Evolutionary conservation across 352 stramenopile genomes (phyloP), one percentile per base, ranked within the genome.

Genomic region (Phytophthora multivora): DNA sequence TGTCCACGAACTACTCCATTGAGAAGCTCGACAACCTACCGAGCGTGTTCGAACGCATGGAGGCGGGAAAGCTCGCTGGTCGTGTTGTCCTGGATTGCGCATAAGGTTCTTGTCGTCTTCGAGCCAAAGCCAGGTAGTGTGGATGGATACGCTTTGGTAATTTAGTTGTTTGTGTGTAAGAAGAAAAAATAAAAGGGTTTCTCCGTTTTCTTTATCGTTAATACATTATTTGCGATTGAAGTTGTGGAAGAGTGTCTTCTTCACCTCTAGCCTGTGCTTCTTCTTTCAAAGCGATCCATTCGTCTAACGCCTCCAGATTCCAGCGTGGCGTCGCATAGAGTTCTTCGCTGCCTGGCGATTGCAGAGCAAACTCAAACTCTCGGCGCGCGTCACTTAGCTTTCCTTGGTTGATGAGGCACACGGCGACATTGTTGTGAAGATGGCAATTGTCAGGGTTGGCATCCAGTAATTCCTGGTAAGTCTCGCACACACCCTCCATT

Each of bases 61-160:
- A 60, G 0, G 62, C 51, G 5, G 63, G 68, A 21, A 77, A 78
- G 52, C 51, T 83, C 2, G 63, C 67, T 18, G 76, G 73, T 23
- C 76, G 76, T 30, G 66, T 85, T 53, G 76, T 86, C 25, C 38
- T 86, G 13, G 64, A 80, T 57, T 85, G 76, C 56, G 73, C 72
- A 45, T 85, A 79, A 71, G n/a, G 35, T 18, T 7, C 35, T 19
- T 8, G 13, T 40, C 35, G 19, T 18, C 12, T 16, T 39, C n/a
- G 12, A 40, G 13, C 35, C n/a, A 40, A 18, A 18, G 13, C n/a
- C 19, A 7, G 0, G 35, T 45, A 45, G 16, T 46, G 39, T 46
- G 39, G 18, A 30, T 33, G 28, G 10, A 25, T n/a, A 16, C 18
- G 21, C 40, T 21, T 46, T 26, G 40, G 8, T 8, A 8, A 30